These are phyloP conservation scores for Nemania abortiva DNA, from an alignment of 2,329 filamentous ascomycete species.

Conservation along the genomic window DNA sequence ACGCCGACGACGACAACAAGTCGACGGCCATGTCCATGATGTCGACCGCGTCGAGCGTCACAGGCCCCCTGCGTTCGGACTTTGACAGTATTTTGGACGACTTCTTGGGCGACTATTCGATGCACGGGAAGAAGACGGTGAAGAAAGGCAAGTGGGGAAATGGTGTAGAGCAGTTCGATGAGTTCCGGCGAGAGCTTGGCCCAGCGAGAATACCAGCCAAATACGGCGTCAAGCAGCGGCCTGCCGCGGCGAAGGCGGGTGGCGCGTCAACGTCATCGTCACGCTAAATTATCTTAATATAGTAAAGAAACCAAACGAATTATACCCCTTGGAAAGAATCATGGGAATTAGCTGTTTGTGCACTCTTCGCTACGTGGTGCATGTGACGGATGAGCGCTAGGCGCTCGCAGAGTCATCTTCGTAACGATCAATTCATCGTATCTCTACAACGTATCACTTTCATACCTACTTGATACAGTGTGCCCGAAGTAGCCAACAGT, in stretches of 20 bases:
- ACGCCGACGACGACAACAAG: slow-evolving; percentile 59
- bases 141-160: slow-evolving; percentile 85
- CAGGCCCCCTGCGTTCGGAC: slow-evolving; percentile 77
- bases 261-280: slow-evolving; percentile 38
- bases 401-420: slow-evolving; percentile 22
- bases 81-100: slow-evolving; percentile 95
- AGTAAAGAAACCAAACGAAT: not conserved
- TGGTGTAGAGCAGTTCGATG: slow-evolving; percentile 90
- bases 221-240: slow-evolving; percentile 38
- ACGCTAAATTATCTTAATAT: slow-evolving; percentile 22
- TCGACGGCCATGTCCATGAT: slow-evolving; percentile 62
- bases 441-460: slow-evolving; percentile 37
- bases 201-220: slow-evolving; percentile 71
- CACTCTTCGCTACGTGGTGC: not conserved
- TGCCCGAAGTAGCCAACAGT: slow-evolving; percentile 35
- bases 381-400: slow-evolving; percentile 2
- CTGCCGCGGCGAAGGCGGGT: slow-evolving; percentile 74
- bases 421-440: slow-evolving; percentile 40
- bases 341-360: slow-evolving; percentile 7
- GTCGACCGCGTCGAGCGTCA: slow-evolving; percentile 74
- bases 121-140: slow-evolving; percentile 77
- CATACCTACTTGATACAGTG: slow-evolving; percentile 33
- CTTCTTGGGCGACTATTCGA: slow-evolving; percentile 81
- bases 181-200: slow-evolving; percentile 84
- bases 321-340: slow-evolving; percentile 35